These are phyloP conservation scores for Colletotrichum endophyticum DNA, from an alignment of 2,329 filamentous ascomycete genomes.

Conservation along the genomic window DNA sequence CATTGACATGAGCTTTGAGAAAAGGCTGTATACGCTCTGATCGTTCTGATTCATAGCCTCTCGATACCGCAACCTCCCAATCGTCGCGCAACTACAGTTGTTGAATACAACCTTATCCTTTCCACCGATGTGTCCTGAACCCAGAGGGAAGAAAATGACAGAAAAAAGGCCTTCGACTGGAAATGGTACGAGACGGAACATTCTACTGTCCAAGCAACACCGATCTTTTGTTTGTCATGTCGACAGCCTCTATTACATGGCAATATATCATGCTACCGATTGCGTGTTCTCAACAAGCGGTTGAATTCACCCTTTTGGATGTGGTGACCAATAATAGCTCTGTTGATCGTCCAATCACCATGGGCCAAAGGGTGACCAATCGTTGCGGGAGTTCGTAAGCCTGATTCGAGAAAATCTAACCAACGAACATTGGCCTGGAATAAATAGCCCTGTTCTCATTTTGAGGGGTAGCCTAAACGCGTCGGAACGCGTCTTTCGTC, in stretches of 20 bases:
- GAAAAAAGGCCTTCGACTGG: fast-evolving
- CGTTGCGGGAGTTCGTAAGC: background rate
- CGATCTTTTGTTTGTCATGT: background rate
- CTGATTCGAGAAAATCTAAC: background rate
- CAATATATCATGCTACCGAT: fast-evolving
- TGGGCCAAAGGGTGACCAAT: background rate
- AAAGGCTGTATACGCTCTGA: too few species aligned
- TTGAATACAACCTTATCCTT: fast-evolving
- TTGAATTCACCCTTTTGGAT: fast-evolving
- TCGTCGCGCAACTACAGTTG: background rate
- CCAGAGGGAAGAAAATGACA: fast-evolving
- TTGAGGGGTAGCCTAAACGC: background rate
- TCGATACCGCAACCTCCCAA: background rate
- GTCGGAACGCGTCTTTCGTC: background rate
- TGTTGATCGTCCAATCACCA: background rate
- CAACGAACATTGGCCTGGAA: background rate
- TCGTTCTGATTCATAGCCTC: too few species aligned
- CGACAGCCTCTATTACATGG: background rate
- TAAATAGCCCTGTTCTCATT: fast-evolving
- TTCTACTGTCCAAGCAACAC: background rate
- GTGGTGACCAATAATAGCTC: background rate
- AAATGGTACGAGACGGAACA: background rate
- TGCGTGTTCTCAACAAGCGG: fast-evolving
- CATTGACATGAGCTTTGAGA: fast-evolving
- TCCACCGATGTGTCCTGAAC: fast-evolving